Evolutionary conservation across 192 early-diverging fungal species (phyloP).

Genomic region (Backusella mclennaniae): DNA sequence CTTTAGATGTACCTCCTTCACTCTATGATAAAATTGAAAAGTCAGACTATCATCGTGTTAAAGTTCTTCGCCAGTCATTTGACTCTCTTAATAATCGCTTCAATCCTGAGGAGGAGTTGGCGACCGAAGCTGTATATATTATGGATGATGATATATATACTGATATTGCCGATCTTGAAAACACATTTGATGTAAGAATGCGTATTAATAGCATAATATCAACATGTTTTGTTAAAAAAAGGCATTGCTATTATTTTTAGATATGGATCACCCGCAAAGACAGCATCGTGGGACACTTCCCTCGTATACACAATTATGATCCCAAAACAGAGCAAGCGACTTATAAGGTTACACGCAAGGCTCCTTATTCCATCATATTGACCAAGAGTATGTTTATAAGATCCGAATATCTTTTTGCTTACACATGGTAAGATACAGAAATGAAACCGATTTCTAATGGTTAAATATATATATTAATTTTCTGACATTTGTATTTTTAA

Average conservation of each 20-base stretch:
- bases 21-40: constrained; percentile 10
- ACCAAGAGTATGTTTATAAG: constrained; percentile 36
- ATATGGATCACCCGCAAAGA: constrained; percentile 21
- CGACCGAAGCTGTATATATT: constrained; percentile 30
- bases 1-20: constrained; percentile 16
- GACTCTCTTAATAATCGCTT: constrained; percentile 44
- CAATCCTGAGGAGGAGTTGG: constrained; percentile 21
- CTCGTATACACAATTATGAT: constrained; percentile 25
- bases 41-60: constrained; percentile 3
- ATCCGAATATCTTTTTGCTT: constrained; percentile 35
- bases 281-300: constrained; percentile 32
- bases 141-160: constrained; percentile 37
- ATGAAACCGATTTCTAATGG: neutral
- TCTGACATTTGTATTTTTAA: neutral
- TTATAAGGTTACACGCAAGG: constrained; percentile 16
- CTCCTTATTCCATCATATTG: constrained; percentile 22
- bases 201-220: neutral
- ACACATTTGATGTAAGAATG: constrained; percentile 22
- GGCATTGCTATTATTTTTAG: neutral
- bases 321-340: neutral
- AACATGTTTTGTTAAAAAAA: neutral
- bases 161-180: constrained; percentile 24
- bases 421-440: constrained; percentile 24
- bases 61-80: constrained; percentile 19
- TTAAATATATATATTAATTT: neutral